Evolutionary conservation across 495 filamentous ascomycete genomes (phyloP).

Genomic region (Paragyromitra xinjiangensis): DNA sequence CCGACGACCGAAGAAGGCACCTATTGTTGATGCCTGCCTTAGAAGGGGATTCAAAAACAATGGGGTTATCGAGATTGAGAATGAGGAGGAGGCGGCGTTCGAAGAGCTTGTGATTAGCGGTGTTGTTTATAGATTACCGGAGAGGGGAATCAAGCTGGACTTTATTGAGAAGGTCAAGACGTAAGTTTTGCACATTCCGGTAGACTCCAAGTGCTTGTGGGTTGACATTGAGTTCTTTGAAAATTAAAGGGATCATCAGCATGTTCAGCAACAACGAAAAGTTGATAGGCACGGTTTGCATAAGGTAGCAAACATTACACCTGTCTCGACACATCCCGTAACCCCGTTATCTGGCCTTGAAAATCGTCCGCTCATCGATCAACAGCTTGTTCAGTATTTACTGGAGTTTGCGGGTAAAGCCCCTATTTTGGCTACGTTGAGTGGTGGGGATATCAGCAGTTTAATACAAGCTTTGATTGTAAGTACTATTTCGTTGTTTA

Average conservation of each 20-base stretch:
- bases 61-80: slow-evolving; percentile 79
- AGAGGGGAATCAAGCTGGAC: slow-evolving; percentile 78
- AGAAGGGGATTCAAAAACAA: slow-evolving; percentile 74
- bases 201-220: background rate
- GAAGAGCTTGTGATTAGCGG: slow-evolving; percentile 66
- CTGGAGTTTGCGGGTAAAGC: slow-evolving; percentile 39
- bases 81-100: slow-evolving; percentile 67
- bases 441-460: slow-evolving; percentile 22
- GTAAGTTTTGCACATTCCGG: slow-evolving; percentile 30
- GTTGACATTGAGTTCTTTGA: slow-evolving; percentile 23
- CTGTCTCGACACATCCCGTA: slow-evolving; percentile 18
- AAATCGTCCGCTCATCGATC: slow-evolving; percentile 42
- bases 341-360: slow-evolving; percentile 36
- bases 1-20: slow-evolving; percentile 67
- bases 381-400: slow-evolving; percentile 46
- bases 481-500: slow-evolving; percentile 12
- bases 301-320: slow-evolving; percentile 33
- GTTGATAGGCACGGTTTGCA: slow-evolving; percentile 11
- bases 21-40: slow-evolving; percentile 61
- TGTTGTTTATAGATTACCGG: slow-evolving; percentile 72
- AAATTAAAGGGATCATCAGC: slow-evolving; percentile 26
- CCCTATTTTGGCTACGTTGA: slow-evolving; percentile 21
- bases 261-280: slow-evolving; percentile 31
- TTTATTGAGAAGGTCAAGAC: slow-evolving; percentile 64
- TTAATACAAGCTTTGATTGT: slow-evolving; percentile 49